These are phyloP conservation scores for Podospora fimiseda DNA, from an alignment of 495 filamentous ascomycete species.

Conservation along the genomic window DNA sequence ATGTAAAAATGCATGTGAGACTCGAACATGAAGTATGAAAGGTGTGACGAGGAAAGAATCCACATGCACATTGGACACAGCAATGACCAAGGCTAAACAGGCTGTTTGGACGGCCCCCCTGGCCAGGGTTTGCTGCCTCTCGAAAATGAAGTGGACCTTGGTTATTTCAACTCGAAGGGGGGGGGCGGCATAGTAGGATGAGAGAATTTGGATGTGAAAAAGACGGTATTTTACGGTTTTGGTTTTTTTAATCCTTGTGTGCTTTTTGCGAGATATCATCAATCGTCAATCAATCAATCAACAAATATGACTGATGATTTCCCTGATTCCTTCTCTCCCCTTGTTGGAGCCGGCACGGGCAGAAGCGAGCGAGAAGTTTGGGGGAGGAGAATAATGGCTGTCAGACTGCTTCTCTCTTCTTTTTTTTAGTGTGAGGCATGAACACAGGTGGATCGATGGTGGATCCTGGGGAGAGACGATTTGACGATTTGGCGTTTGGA, in stretches of 20 bases:
- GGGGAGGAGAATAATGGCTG: constrained; percentile 12
- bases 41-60: background rate
- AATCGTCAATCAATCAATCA: too few species aligned
- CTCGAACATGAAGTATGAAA: background rate
- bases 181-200: background rate
- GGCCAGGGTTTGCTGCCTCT: constrained; percentile 14
- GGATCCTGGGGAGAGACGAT: constrained; percentile 3
- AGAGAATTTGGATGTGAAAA: background rate
- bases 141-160: constrained; percentile 25
- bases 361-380: constrained; percentile 24
- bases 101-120: constrained; percentile 17
- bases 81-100: constrained; percentile 19
- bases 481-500: constrained; percentile 1
- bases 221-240: background rate
- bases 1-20: background rate
- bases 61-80: constrained; percentile 7
- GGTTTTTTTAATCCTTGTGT: background rate
- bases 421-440: constrained; percentile 10
- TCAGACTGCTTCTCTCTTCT: constrained; percentile 10
- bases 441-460: constrained; percentile 7
- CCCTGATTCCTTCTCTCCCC: constrained; percentile 1
- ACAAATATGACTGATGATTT: too few species aligned
- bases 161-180: constrained; percentile 12
- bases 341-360: constrained; percentile 24
- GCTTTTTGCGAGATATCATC: too few species aligned